Conservation (phyloP, 805 yeast genomes). For the Ogataea chonburiensis region DNA sequence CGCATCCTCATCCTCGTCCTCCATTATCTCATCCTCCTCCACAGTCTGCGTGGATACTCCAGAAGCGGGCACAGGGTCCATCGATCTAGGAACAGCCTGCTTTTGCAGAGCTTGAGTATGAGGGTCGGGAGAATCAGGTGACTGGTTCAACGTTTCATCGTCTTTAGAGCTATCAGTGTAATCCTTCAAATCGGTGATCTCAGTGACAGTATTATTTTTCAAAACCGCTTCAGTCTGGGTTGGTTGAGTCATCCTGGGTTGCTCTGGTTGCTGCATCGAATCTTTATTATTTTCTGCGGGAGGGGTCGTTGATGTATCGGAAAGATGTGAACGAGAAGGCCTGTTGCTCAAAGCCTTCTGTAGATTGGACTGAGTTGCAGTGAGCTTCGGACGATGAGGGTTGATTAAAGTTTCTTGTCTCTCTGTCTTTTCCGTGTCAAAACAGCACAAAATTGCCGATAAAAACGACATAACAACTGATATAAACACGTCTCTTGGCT, state of each 20-base stretch:
- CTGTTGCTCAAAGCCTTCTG: constrained; percentile 34
- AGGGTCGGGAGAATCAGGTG: constrained; percentile 13
- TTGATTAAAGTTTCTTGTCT: constrained; percentile 28
- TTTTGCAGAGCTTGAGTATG: constrained; percentile 14
- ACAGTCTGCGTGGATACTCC: constrained; percentile 13
- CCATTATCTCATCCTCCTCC: constrained; percentile 21
- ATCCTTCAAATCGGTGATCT: constrained; percentile 34
- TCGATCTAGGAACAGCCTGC: constrained; percentile 17
- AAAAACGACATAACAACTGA: constrained; percentile 34
- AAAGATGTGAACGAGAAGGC: constrained; percentile 15
- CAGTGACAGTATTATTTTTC: constrained; percentile 25
- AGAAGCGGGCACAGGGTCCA: constrained; percentile 11
- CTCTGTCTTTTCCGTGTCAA: constrained; percentile 31
- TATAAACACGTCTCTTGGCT: not conserved
- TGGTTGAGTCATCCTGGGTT: constrained; percentile 1
- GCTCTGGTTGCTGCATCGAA: constrained; percentile 1
- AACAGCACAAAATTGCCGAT: constrained; percentile 36
- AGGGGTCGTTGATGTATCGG: constrained; percentile 3
- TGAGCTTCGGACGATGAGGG: constrained; percentile 26
- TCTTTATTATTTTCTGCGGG: not conserved
- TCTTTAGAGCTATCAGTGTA: constrained; percentile 38
- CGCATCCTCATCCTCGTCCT: constrained; percentile 20
- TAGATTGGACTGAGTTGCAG: constrained; percentile 35
- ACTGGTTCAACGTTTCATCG: constrained; percentile 30
- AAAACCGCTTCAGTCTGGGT: constrained; percentile 12